A percentile compares a stretch with the other conserved stretches of the same genome.
phyloP scores from a whole-genome alignment of 768 basidiomycete genomes.

The Rhizopogon vulgaris region DNA sequence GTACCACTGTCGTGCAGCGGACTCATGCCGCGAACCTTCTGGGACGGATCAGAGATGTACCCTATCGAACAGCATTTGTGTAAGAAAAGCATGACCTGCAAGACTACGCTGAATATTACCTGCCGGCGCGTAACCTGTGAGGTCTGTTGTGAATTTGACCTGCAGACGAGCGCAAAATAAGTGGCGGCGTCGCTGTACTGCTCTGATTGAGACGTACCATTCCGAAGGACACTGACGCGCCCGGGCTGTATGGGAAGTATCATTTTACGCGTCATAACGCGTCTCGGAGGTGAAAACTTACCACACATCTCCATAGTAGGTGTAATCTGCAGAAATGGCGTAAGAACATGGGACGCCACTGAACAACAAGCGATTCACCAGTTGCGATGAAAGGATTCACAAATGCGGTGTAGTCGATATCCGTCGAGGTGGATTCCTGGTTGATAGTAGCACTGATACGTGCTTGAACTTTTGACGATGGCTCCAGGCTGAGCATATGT shows the following conservation, averaged over 20 bases:
- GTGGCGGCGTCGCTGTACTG: background rate
- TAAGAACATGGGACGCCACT: background rate
- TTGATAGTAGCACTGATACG: constrained; percentile 58
- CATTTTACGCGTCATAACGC: constrained; percentile 1
- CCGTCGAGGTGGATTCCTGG: constrained; percentile 28
- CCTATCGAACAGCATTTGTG: constrained; percentile 28
- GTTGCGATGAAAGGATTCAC: constrained; percentile 73
- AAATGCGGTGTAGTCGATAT: constrained; percentile 58
- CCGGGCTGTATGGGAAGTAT: constrained; percentile 37
- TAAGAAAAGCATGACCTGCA: background rate
- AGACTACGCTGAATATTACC: constrained; percentile 30
- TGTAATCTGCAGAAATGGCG: constrained; percentile 20
- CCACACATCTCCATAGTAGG: constrained; percentile 70
- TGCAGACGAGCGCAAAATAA: constrained; percentile 16
- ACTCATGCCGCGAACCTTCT: constrained; percentile 56
- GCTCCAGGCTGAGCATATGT: constrained; percentile 46
- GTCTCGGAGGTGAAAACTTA: constrained; percentile 23
- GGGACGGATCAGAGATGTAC: constrained; percentile 53
- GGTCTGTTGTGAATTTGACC: constrained; percentile 66
- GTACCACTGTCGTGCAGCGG: constrained; percentile 68
- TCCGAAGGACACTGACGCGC: constrained; percentile 66
- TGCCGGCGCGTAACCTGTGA: constrained; percentile 70
- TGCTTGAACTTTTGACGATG: constrained; percentile 54
- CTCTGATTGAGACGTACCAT: constrained; percentile 40
- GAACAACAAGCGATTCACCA: constrained; percentile 25